Evolutionary conservation across 371 early-diverging fungal genomes (phyloP).

Genomic region (Chytridiales sp.): DNA sequence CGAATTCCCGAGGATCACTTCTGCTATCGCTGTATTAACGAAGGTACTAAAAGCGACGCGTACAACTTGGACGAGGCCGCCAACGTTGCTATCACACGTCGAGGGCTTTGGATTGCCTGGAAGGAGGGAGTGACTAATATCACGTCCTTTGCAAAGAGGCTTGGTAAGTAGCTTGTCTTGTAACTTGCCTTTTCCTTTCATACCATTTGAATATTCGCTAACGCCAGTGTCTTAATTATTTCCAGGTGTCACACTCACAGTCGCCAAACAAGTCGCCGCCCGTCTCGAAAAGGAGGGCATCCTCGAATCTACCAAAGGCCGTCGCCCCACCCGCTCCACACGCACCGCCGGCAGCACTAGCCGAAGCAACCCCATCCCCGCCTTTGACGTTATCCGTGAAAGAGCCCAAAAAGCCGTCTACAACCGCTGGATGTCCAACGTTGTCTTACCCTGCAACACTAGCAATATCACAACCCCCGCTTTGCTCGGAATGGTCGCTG

Average conservation of each 20-base stretch:
- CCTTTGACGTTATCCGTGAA: too few relatives aligned
- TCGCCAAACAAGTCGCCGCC: conserved; percentile 18
- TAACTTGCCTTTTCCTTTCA: neutral
- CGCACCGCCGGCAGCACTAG: too few relatives aligned
- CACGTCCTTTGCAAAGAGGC: conserved; percentile 15
- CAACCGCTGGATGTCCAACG: too few relatives aligned
- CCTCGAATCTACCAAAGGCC: conserved; percentile 4
- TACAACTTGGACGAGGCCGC: conserved; percentile 29
- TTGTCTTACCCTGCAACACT: too few relatives aligned
- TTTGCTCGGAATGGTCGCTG: too few relatives aligned
- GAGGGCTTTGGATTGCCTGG: conserved; percentile 31
- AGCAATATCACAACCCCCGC: too few relatives aligned
- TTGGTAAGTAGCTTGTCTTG: conserved; percentile 22
- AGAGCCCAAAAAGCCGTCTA: too few relatives aligned
- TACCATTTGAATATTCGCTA: neutral
- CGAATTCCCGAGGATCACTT: conserved; percentile 29
- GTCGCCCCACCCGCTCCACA: too few relatives aligned
- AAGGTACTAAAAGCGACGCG: neutral
- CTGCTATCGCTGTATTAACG: conserved; percentile 37
- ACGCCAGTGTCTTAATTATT: too few relatives aligned
- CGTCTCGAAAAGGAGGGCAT: conserved; percentile 25
- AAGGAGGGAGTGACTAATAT: conserved; percentile 12
- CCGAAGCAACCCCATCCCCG: too few relatives aligned
- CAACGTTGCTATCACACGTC: conserved; percentile 34
- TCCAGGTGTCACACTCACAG: conserved; percentile 24